Conservation (phyloP, 2,329 filamentous ascomycete species). For the Blumeria hordei region DNA sequence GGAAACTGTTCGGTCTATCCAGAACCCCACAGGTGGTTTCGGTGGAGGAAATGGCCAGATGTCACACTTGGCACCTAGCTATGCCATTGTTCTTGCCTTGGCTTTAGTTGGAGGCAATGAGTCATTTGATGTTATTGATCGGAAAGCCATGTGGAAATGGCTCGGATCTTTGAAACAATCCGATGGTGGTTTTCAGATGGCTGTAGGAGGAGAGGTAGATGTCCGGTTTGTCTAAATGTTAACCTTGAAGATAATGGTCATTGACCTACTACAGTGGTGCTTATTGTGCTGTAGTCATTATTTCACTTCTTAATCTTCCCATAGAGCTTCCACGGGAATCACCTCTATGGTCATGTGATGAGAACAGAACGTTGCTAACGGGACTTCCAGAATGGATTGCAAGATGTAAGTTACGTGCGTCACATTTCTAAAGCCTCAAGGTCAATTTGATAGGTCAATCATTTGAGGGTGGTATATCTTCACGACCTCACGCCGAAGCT, state of each 20-base stretch:
- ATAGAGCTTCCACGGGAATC: slow-evolving; percentile 52
- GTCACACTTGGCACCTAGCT: slow-evolving; percentile 73
- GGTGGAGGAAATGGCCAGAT: slow-evolving; percentile 81
- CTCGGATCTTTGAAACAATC: slow-evolving; percentile 65
- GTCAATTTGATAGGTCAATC: slow-evolving; percentile 42
- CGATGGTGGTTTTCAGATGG: slow-evolving; percentile 77
- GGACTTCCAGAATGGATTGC: slow-evolving; percentile 59
- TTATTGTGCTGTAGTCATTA: slow-evolving; percentile 70
- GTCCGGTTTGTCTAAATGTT: slow-evolving; percentile 35
- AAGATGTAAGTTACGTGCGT: slow-evolving; percentile 34
- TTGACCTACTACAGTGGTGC: slow-evolving; percentile 35
- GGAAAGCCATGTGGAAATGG: slow-evolving; percentile 76
- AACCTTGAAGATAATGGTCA: not conserved
- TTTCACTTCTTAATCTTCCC: slow-evolving; percentile 65
- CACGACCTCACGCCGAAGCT: slow-evolving; percentile 65
- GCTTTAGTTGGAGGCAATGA: slow-evolving; percentile 54
- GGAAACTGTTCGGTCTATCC: slow-evolving; percentile 54
- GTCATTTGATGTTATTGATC: slow-evolving; percentile 52
- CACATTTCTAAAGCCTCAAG: not conserved
- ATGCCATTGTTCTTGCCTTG: slow-evolving; percentile 60
- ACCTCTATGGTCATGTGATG: slow-evolving; percentile 36
- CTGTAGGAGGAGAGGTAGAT: slow-evolving; percentile 71
- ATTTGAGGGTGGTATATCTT: slow-evolving; percentile 82
- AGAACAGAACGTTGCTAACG: slow-evolving; percentile 37
- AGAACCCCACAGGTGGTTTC: slow-evolving; percentile 67